Conservation (phyloP, 106 monocot species). For the Agapanthus africanus region DNA sequence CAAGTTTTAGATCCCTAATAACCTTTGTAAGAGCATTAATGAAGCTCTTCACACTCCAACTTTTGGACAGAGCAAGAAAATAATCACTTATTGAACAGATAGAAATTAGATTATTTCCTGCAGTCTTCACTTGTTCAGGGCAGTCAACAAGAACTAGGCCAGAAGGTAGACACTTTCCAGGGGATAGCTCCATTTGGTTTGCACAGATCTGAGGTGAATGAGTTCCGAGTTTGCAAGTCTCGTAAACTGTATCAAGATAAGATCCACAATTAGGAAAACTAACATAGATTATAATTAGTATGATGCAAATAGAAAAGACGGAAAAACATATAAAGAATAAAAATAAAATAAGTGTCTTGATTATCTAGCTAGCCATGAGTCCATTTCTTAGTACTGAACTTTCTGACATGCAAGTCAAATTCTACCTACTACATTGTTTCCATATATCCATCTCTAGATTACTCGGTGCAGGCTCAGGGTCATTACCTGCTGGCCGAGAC, state of each 20-base stretch:
- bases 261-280: constrained; percentile 1
- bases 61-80: constrained; percentile 50
- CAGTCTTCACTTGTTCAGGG: constrained; percentile 60
- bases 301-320: constrained; percentile 3
- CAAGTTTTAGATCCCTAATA: constrained; percentile 58
- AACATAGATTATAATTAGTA: neutral
- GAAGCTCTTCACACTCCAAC: constrained; percentile 60
- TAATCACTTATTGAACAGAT: constrained; percentile 51
- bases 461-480: too few relatives aligned
- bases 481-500: too few relatives aligned
- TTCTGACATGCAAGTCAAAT: neutral
- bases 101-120: constrained; percentile 28
- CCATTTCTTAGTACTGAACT: too few relatives aligned
- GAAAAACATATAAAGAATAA: neutral
- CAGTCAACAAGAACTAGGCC: constrained; percentile 76
- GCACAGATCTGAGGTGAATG: constrained; percentile 53
- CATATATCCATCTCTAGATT: too few relatives aligned
- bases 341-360: neutral
- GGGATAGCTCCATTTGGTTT: constrained; percentile 42
- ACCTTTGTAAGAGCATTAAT: constrained; percentile 38
- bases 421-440: neutral
- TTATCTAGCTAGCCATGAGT: neutral
- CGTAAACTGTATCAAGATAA: constrained; percentile 62
- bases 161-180: constrained; percentile 41
- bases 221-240: constrained; percentile 80